phyloP scores from a whole-genome alignment of 164 flowering plant species.

The Vitis rotundifolia region DNA sequence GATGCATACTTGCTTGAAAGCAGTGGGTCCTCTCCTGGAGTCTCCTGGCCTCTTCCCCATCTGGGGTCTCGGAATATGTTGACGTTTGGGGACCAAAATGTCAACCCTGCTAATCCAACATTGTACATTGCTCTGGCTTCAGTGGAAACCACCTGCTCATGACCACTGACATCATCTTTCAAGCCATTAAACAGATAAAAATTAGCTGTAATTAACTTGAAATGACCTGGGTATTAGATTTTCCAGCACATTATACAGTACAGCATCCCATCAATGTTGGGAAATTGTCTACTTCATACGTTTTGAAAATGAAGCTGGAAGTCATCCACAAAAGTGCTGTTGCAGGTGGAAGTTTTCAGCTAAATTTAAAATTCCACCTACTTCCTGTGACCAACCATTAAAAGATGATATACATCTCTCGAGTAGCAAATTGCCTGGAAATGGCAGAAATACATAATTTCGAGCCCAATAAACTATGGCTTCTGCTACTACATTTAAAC shows the following conservation, averaged over 20 bases:
- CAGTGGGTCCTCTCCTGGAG: background rate
- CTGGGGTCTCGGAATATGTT: too few relatives aligned
- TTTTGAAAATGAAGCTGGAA: too few relatives aligned
- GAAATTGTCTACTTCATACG: too few relatives aligned
- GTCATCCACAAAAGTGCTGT: too few relatives aligned
- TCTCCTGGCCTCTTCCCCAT: too few relatives aligned
- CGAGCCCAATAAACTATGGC: background rate
- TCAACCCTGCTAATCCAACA: too few relatives aligned
- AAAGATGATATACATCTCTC: too few relatives aligned
- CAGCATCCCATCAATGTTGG: background rate
- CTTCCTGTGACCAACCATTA: background rate
- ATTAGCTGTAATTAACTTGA: background rate
- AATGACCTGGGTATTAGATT: background rate
- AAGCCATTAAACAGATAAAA: background rate
- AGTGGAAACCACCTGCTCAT: conserved; percentile 18
- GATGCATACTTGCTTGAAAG: conserved; percentile 17
- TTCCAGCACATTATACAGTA: background rate
- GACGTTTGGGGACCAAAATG: too few relatives aligned
- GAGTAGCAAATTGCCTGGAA: too few relatives aligned
- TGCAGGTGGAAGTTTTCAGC: background rate
- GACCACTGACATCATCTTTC: background rate
- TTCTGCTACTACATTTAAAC: background rate
- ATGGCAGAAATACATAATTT: background rate
- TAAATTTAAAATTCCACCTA: background rate
- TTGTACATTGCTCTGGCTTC: conserved; percentile 10